phyloP scores from a whole-genome alignment of 2,329 filamentous ascomycete species.

The Pseudocercospora vitis region DNA sequence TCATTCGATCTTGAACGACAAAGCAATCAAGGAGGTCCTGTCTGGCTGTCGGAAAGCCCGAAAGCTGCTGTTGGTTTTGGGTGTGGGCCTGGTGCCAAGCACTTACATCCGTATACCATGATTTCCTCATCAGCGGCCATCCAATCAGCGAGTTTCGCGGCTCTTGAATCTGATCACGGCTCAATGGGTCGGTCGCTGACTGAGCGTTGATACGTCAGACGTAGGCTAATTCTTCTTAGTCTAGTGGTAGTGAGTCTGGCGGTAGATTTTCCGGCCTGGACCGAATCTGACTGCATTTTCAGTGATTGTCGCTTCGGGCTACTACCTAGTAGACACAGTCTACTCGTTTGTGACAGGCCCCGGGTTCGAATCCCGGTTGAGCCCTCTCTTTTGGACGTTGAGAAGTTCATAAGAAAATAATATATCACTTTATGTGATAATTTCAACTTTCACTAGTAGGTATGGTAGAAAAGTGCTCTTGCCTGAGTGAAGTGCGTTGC shows the following conservation, averaged over 20 bases:
- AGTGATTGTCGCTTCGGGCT: slow-evolving; percentile 30
- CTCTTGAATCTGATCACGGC: neutral
- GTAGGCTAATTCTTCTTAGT: neutral
- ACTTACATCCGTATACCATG: neutral
- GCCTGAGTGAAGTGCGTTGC: no score
- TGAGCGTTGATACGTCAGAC: neutral
- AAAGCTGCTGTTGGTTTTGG: no score
- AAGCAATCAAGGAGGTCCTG: no score
- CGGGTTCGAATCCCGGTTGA: slow-evolving; percentile 24
- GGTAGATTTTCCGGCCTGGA: neutral
- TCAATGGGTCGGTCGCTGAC: neutral
- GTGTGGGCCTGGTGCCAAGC: neutral
- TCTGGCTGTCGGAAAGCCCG: no score
- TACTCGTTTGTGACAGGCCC: slow-evolving; percentile 29
- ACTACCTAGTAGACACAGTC: slow-evolving; percentile 19
- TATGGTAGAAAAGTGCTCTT: no score
- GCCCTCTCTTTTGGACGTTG: slow-evolving; percentile 4
- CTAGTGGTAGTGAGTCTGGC: neutral
- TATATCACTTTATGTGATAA: no score
- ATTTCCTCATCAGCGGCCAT: neutral
- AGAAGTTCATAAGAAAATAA: no score
- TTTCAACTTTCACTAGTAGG: no score
- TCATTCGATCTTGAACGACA: no score
- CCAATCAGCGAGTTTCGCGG: neutral
- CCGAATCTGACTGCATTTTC: neutral